Conservation (phyloP, 768 basidiomycete species). For the Mycena venus region DNA sequence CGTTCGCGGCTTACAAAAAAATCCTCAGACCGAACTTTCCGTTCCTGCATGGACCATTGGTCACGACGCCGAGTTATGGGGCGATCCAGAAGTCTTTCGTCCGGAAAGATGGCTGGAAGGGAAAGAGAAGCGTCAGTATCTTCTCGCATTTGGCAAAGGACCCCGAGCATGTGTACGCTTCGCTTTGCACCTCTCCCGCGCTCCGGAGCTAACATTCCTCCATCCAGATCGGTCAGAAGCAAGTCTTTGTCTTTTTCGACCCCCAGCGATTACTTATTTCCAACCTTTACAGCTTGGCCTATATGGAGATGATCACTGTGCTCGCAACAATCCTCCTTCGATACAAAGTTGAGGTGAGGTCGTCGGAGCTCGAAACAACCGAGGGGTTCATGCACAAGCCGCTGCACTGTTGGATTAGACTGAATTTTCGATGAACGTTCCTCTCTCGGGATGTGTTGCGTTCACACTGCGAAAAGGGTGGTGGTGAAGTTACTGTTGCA, state of each 20-base stretch:
- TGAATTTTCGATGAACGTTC: not conserved
- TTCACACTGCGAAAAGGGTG: too few relatives aligned
- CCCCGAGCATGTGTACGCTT: constrained; percentile 45
- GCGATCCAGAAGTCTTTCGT: constrained; percentile 48
- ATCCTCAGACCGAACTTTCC: constrained; percentile 47
- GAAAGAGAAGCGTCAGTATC: constrained; percentile 37
- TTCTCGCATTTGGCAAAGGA: constrained; percentile 49
- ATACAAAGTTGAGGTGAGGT: constrained; percentile 39
- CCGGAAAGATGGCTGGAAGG: constrained; percentile 53
- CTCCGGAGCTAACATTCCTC: not conserved
- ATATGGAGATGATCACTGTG: constrained; percentile 44
- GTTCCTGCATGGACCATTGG: constrained; percentile 52
- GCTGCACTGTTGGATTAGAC: not conserved
- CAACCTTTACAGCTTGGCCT: constrained; percentile 36
- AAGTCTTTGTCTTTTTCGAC: not conserved
- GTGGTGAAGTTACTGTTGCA: too few relatives aligned
- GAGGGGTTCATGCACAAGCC: constrained; percentile 49
- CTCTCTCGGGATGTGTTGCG: too few relatives aligned
- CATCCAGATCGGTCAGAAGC: constrained; percentile 41
- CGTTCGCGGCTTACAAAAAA: too few relatives aligned
- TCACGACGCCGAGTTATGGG: constrained; percentile 48
- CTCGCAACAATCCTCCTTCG: constrained; percentile 41
- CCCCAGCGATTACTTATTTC: too few relatives aligned
- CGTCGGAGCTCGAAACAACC: constrained; percentile 36
- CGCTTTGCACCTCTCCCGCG: not conserved